Conservation (phyloP, 805 yeast species). For the Myxozyma melibiosi region DNA sequence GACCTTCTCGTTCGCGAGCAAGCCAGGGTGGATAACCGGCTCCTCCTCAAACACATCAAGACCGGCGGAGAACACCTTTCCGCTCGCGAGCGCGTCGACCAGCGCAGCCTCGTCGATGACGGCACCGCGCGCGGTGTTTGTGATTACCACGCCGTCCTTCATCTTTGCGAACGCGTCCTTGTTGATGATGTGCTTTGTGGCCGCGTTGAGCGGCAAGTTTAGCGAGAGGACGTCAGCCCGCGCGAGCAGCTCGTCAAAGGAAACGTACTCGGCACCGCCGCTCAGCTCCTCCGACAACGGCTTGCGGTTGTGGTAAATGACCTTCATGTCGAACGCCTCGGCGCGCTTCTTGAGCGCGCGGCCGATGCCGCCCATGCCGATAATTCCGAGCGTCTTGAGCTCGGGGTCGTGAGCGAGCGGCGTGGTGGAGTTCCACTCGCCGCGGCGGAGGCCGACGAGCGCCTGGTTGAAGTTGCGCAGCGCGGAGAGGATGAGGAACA, state of each 20-base stretch:
- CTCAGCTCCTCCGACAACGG: slow-evolving; percentile 63
- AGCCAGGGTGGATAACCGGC: slow-evolving; percentile 60
- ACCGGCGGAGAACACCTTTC: slow-evolving; percentile 60
- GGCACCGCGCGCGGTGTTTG: slow-evolving; percentile 89
- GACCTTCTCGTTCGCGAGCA: slow-evolving; percentile 52
- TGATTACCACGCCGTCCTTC: slow-evolving; percentile 76
- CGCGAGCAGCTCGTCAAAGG: slow-evolving; percentile 65
- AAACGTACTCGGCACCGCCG: slow-evolving; percentile 67
- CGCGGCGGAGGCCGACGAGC: slow-evolving; percentile 54
- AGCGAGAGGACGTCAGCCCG: slow-evolving; percentile 70
- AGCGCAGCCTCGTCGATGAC: slow-evolving; percentile 64
- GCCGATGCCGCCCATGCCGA: slow-evolving; percentile 92
- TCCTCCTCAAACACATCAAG: slow-evolving; percentile 68
- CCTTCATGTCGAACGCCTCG: slow-evolving; percentile 74
- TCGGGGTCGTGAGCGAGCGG: slow-evolving; percentile 74
- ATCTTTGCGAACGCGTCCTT: slow-evolving; percentile 60
- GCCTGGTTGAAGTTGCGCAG: slow-evolving; percentile 68
- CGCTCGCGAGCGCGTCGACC: slow-evolving; percentile 53
- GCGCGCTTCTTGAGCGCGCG: slow-evolving; percentile 73
- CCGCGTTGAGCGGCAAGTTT: slow-evolving; percentile 72
- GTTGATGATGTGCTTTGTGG: slow-evolving; percentile 71
- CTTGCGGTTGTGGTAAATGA: slow-evolving; percentile 71
- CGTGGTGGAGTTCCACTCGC: slow-evolving; percentile 64
- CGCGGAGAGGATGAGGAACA: slow-evolving; percentile 62
- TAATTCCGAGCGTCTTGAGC: slow-evolving; percentile 73